Percentiles rank a stretch among this genome's conserved stretches.
Conservation (phyloP, 495 filamentous ascomycete genomes). For the Staphylotrichum longicolle region DNA sequence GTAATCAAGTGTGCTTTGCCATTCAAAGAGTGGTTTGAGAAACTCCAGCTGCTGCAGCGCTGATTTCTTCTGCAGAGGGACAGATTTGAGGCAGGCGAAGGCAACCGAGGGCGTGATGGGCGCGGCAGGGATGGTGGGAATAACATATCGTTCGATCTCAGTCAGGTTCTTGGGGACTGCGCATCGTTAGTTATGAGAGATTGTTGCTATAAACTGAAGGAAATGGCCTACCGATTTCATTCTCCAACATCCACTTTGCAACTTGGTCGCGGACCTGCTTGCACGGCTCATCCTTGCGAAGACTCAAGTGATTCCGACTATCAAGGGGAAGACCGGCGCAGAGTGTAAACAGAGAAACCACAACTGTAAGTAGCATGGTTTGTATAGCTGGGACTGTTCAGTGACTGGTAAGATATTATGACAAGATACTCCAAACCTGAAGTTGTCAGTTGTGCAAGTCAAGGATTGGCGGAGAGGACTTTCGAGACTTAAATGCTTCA, state of each 20-base stretch:
- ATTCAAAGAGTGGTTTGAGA: conserved; percentile 22
- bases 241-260: conserved; percentile 15
- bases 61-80: conserved; percentile 22
- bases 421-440: too few relatives aligned
- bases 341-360: neutral
- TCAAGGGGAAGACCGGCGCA: neutral
- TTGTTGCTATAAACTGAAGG: neutral
- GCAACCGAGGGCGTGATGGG: conserved; percentile 24
- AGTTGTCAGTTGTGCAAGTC: neutral
- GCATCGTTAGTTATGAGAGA: neutral
- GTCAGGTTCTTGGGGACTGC: conserved; percentile 11
- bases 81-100: conserved; percentile 22
- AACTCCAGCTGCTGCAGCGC: conserved; percentile 19
- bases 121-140: conserved; percentile 15
- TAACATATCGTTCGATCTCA: neutral
- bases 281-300: conserved; percentile 10
- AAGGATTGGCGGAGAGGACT: too few relatives aligned
- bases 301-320: neutral
- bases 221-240: conserved; percentile 16
- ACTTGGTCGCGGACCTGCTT: conserved; percentile 11
- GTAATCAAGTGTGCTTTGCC: conserved; percentile 44
- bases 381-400: neutral
- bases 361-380: neutral
- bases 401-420: neutral
- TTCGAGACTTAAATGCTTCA: too few relatives aligned